Percentiles rank a stretch among this genome's conserved stretches.
Evolutionary conservation across 768 basidiomycete species (phyloP).

Genomic region (Russula lepida): DNA sequence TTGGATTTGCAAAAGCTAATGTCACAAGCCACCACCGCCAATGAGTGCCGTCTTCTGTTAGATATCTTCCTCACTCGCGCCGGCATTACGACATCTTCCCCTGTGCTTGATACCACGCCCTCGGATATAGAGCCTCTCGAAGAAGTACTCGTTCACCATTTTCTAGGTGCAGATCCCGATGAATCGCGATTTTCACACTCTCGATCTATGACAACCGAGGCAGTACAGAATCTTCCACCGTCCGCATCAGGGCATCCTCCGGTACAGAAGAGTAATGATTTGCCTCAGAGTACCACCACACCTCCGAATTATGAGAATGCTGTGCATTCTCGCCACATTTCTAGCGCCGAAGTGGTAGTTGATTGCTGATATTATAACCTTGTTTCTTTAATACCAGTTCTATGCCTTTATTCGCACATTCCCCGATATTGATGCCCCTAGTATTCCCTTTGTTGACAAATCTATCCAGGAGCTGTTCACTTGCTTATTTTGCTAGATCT

Average conservation of each 20-base stretch:
- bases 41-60: slow-evolving; percentile 79
- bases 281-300: not conserved
- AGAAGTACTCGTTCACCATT: slow-evolving; percentile 7
- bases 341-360: slow-evolving; percentile 2
- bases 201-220: not conserved
- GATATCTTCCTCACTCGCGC: slow-evolving; percentile 61
- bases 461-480: not conserved
- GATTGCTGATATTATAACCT: slow-evolving; percentile 10
- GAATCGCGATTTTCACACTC: not conserved
- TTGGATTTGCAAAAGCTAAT: slow-evolving; percentile 63
- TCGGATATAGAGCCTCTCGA: slow-evolving; percentile 12
- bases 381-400: not conserved
- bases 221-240: not conserved
- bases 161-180: slow-evolving; percentile 9
- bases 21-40: slow-evolving; percentile 57
- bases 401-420: not conserved
- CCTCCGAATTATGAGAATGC: not conserved
- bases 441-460: not conserved
- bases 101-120: slow-evolving; percentile 23
- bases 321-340: slow-evolving; percentile 2
- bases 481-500: slow-evolving; percentile 12
- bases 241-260: not conserved
- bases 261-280: not conserved
- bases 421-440: not conserved
- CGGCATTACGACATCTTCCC: slow-evolving; percentile 22